Conservation (phyloP, 768 basidiomycete genomes). For the Tylopilus sp. region DNA sequence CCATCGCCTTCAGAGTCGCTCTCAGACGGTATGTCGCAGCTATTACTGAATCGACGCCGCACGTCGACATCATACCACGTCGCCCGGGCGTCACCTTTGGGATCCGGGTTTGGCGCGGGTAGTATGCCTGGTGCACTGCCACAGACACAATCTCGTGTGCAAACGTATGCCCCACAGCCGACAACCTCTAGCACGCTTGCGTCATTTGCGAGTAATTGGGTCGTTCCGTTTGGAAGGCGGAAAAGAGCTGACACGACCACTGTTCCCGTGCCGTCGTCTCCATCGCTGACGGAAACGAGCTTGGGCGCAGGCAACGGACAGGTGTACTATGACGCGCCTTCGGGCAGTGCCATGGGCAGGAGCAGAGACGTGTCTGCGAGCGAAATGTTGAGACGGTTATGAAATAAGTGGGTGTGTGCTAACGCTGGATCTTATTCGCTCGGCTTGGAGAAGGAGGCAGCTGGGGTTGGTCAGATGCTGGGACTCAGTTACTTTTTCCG, state of each 20-base stretch:
- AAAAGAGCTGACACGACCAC: conserved; percentile 30
- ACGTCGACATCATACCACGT: conserved; percentile 62
- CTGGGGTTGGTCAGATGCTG: not conserved
- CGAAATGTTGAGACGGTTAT: conserved; percentile 35
- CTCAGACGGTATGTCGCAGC: conserved; percentile 56
- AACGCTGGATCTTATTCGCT: not conserved
- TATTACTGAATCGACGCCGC: conserved; percentile 45
- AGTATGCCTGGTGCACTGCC: conserved; percentile 6
- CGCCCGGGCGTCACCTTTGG: conserved; percentile 47
- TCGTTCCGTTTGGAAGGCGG: conserved; percentile 59
- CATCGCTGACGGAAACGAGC: conserved; percentile 1
- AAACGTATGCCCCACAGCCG: conserved; percentile 16
- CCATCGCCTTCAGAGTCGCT: conserved; percentile 63
- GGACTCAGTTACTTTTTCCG: not conserved
- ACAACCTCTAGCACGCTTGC: conserved; percentile 53
- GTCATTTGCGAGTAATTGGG: conserved; percentile 62
- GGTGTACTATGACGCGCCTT: conserved; percentile 13
- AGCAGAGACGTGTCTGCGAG: conserved; percentile 34
- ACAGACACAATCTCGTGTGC: not conserved
- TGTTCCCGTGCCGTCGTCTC: conserved; percentile 2
- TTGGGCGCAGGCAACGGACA: conserved; percentile 23
- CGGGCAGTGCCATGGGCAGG: conserved; percentile 5
- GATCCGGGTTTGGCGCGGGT: conserved; percentile 11
- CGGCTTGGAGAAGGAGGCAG: not conserved
- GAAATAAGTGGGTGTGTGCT: not conserved